Base-by-base conservation (phyloP, 2,329 filamentous ascomycete species). In the Knufia petricola region DNA sequence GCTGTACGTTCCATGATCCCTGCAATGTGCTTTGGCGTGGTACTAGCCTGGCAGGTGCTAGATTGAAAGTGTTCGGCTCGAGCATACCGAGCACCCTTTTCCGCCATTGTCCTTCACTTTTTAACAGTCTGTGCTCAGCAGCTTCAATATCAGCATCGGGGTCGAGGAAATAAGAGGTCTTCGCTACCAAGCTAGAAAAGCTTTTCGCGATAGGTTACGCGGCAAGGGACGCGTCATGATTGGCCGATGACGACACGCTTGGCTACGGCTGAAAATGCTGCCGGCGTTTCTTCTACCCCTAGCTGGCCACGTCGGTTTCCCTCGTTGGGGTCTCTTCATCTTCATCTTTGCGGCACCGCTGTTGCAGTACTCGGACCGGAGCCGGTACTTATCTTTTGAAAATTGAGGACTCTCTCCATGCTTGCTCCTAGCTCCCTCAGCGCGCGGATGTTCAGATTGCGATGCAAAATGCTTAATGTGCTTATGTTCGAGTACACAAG, bases 181-280 rank as follows among this genome's bases (percentile, higher is more conserved):
- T 36, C 15, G 12, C 26, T 15, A 15, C 20, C 19, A 26, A 21
- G 3, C 3, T 13, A 40, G 39, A 7, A 28, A 42, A 4, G 20
- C 7, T 17, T 23, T 42, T 42, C 39, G 39, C 10, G 39, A 4
- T 42, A n/a, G 39, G 39, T 42, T 40, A 42, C n/a, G n/a, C 39
- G 39, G 20, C 39, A 13, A 24, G 21, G 24, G 39, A 3, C 21
- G 23, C 8, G 39, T n/a, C 21, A 26, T 42, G 39, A 42, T 42
- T 42, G 39, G 39, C 21, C 28, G 39, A 42, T 28, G 39, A 28
- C 20, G 52, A 57, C 6, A 54, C 55, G n/a, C 19, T 50, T 59
- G 3, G 51, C 55, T 9, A 51, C 56, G 21, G 52, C 44, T 15
- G 50, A 53, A 17, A 51, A 45, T 13, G 49, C 51, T 30, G 51